Conservation (phyloP, 805 yeast genomes). For the Schwanniomyces pseudopolymorphus region DNA sequence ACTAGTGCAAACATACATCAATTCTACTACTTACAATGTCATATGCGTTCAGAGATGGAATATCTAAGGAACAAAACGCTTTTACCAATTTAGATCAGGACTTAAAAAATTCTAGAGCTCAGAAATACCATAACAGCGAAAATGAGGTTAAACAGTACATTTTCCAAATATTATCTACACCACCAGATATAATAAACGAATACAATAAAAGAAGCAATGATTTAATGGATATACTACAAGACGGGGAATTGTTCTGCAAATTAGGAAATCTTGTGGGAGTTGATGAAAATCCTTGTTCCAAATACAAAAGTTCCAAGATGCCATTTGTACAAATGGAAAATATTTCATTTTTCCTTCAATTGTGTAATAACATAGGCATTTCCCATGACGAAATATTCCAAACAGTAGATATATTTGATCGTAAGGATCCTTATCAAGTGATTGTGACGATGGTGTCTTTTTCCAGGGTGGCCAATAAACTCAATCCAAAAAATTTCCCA, state of each 20-base stretch:
- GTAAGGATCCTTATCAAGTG: constrained; percentile 75
- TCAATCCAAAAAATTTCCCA: constrained; percentile 22
- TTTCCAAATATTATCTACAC: constrained; percentile 26
- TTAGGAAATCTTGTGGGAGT: constrained; percentile 27
- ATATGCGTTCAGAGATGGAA: constrained; percentile 2
- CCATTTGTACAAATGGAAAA: constrained; percentile 85
- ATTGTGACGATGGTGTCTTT: constrained; percentile 71
- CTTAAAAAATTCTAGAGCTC: constrained; percentile 46
- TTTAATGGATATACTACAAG: constrained; percentile 56
- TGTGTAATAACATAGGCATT: constrained; percentile 63
- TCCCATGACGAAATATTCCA: constrained; percentile 82
- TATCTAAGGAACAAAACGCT: constrained; percentile 16
- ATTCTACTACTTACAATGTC: not conserved
- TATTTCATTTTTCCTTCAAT: constrained; percentile 65
- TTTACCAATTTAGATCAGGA: constrained; percentile 64
- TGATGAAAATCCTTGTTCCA: constrained; percentile 33
- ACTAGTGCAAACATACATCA: not conserved
- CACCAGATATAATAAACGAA: constrained; percentile 11
- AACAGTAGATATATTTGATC: constrained; percentile 72
- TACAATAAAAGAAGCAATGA: constrained; percentile 32
- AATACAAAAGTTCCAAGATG: constrained; percentile 62
- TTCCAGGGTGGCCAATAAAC: constrained; percentile 63
- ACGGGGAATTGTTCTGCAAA: constrained; percentile 49
- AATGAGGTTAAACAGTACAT: constrained; percentile 58
- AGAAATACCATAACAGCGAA: constrained; percentile 48